A percentile compares a stretch with the other conserved stretches of the same genome.
phyloP scores from a whole-genome alignment of 345 rosid species.

The Bretschneidera sinensis region DNA sequence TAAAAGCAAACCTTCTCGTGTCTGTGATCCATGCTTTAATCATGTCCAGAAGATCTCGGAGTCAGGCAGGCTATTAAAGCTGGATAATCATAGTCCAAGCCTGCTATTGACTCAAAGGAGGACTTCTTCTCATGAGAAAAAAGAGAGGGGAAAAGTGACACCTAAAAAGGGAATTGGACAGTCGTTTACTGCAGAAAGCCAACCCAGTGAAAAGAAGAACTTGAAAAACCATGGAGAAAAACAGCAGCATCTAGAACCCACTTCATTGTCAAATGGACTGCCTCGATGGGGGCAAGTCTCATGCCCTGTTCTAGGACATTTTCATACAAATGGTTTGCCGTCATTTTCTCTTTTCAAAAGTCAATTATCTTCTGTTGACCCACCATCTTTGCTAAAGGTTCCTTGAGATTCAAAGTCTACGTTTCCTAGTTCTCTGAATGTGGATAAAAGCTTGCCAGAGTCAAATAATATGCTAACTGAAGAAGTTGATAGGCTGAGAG shows the following conservation, averaged over 20 bases:
- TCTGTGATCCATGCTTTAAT: conserved; percentile 63
- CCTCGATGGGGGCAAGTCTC: conserved; percentile 74
- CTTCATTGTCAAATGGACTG: conserved; percentile 23
- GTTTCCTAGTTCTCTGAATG: conserved; percentile 2
- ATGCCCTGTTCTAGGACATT: conserved; percentile 33
- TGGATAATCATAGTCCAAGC: conserved; percentile 30
- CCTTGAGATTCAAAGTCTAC: conserved; percentile 12
- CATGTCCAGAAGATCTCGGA: conserved; percentile 36
- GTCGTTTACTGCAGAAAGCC: conserved; percentile 17
- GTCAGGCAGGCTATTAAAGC: conserved; percentile 25
- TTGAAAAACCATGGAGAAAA: conserved; percentile 21
- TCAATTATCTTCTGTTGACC: conserved; percentile 13
- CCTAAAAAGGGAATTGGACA: conserved; percentile 17
- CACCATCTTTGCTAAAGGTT: conserved; percentile 3
- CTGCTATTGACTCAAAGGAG: conserved; percentile 24
- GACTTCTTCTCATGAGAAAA: conserved; percentile 26
- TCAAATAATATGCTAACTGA: conserved; percentile 43
- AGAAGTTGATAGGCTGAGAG: conserved; percentile 54
- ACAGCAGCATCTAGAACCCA: conserved; percentile 22
- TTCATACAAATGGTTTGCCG: conserved; percentile 7
- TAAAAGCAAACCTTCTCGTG: conserved; percentile 68
- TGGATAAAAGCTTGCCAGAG: conserved; percentile 28
- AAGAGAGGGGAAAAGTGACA: conserved; percentile 27
- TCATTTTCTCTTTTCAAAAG: conserved; percentile 9
- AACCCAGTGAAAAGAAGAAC: conserved; percentile 16